These are phyloP conservation scores for Patellifolia procumbens DNA, from an alignment of 179 eudicot species.

Conservation along the genomic window DNA sequence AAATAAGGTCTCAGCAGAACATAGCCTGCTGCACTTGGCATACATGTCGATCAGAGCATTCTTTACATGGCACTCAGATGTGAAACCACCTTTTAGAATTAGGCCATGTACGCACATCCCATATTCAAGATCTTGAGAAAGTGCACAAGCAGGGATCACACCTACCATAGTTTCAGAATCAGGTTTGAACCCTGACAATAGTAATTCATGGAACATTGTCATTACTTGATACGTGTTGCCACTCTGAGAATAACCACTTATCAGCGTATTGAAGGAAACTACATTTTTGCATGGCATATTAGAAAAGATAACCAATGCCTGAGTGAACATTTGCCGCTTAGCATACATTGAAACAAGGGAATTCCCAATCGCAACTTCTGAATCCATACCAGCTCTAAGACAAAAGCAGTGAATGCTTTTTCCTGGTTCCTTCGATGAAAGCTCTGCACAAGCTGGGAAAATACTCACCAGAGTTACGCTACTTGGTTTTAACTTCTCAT, in stretches of 20 bases:
- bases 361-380: slow-evolving; percentile 46
- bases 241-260: slow-evolving; percentile 62
- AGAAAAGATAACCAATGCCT: slow-evolving; percentile 45
- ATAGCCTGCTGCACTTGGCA: slow-evolving; percentile 54
- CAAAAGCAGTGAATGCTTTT: slow-evolving; percentile 68
- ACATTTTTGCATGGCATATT: slow-evolving; percentile 50
- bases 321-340: slow-evolving; percentile 48
- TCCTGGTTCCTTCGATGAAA: slow-evolving; percentile 45
- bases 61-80: slow-evolving; percentile 50
- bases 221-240: slow-evolving; percentile 44
- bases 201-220: slow-evolving; percentile 43
- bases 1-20: slow-evolving; percentile 52
- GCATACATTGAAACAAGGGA: slow-evolving; percentile 68
- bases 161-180: slow-evolving; percentile 64
- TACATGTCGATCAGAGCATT: slow-evolving; percentile 79
- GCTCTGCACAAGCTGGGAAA: slow-evolving; percentile 64
- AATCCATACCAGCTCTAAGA: slow-evolving; percentile 45
- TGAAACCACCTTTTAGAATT: slow-evolving; percentile 50
- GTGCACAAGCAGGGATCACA: slow-evolving; percentile 60
- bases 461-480: slow-evolving; percentile 56
- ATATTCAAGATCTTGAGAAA: slow-evolving; percentile 42
- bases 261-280: slow-evolving; percentile 68
- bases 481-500: slow-evolving; percentile 50
- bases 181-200: slow-evolving; percentile 42
- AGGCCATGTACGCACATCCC: slow-evolving; percentile 52